Conservation (phyloP, 2,329 filamentous ascomycete species). For the Chalaropsis ovoidea region DNA sequence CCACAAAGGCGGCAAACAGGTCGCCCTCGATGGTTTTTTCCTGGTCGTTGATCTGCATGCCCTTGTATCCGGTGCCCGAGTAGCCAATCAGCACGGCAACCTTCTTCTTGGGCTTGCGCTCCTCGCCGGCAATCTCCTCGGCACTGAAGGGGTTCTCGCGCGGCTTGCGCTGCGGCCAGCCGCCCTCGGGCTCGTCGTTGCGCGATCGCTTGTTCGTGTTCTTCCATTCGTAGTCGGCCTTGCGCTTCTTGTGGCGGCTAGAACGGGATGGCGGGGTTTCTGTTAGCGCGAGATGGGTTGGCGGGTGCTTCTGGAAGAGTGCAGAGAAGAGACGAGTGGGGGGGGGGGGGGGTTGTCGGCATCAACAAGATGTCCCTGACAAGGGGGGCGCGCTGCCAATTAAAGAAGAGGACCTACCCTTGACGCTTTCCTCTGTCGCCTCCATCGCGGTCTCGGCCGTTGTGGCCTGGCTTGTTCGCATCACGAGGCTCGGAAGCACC, state of each 20-base stretch:
- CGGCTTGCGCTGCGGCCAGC: slow-evolving; percentile 24
- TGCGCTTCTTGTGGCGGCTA: slow-evolving; percentile 25
- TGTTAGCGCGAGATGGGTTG: slow-evolving; percentile 24
- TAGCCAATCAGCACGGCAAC: slow-evolving; percentile 94
- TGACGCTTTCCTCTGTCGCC: slow-evolving; percentile 21
- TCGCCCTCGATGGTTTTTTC: slow-evolving; percentile 96
- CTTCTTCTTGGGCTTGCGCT: slow-evolving; percentile 85
- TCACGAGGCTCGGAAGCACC: slow-evolving; percentile 13
- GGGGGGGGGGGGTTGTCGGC: background rate
- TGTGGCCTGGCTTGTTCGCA: background rate
- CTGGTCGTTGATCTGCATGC: slow-evolving; percentile 77
- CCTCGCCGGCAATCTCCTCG: slow-evolving; percentile 81
- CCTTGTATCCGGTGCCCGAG: slow-evolving; percentile 90
- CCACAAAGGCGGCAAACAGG: slow-evolving; percentile 82
- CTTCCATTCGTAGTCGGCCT: slow-evolving; percentile 23
- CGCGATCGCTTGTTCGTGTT: slow-evolving; percentile 23
- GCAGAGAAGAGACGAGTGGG: background rate
- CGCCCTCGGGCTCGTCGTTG: slow-evolving; percentile 24
- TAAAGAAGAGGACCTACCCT: slow-evolving; percentile 17
- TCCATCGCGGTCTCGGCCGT: slow-evolving; percentile 12
- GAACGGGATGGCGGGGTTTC: background rate
- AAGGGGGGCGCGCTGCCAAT: background rate
- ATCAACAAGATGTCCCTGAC: no score
- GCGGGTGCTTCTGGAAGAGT: slow-evolving; percentile 7
- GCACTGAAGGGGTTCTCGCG: slow-evolving; percentile 45